Base-by-base conservation (phyloP, 441 rosid genomes). In the Geranium incanum region DNA sequence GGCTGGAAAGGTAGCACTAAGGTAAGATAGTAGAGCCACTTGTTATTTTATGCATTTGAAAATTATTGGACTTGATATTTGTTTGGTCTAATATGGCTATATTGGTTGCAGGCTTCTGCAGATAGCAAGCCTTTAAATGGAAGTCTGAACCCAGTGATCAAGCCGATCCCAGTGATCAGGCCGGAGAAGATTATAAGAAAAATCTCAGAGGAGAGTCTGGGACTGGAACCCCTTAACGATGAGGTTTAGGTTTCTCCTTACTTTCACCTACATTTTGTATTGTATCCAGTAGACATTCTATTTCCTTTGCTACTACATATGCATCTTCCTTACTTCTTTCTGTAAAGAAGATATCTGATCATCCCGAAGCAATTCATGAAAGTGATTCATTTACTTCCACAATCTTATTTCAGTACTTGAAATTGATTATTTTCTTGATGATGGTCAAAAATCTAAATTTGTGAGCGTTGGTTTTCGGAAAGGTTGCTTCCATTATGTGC, bases 151-250 rank as follows among this genome's bases (percentile, higher is more conserved):
- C 57, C 48, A 71, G 39, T 63, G 77, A 66, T 76, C 70, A 70
- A 72, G 33, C 66, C 66, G 41, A 69, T 63, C 38, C 57, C 48
- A 72, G 37, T 66, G 77, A 66, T 76, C 70, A 70, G 71, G 78
- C 70, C 37, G 18, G 84, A 84, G 67, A 72, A 37, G 82, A 75
- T 39, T 48, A 77, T 13, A 68, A 83, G 88, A 76, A 67, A 87
- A 75, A 76, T 93, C 74, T 74, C 96, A 0, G 87, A 75, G 75
- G 82, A 85, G 72, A 76, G 85, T 79, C 78, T 91, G 77, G 75
- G 66, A 78, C 79, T 91, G 74, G 88, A 93, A 79, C 95, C 93
- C 67, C 88, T 89, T 3, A 84, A 92, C 71, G 70, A 75, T n/a
- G 86, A 91, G 97, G 98, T 90, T 82, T 67, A 78, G 15, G 19